These are phyloP conservation scores for Symbiodinium pilosum DNA, from an alignment of 73 alveolate species.

Conservation along the genomic window DNA sequence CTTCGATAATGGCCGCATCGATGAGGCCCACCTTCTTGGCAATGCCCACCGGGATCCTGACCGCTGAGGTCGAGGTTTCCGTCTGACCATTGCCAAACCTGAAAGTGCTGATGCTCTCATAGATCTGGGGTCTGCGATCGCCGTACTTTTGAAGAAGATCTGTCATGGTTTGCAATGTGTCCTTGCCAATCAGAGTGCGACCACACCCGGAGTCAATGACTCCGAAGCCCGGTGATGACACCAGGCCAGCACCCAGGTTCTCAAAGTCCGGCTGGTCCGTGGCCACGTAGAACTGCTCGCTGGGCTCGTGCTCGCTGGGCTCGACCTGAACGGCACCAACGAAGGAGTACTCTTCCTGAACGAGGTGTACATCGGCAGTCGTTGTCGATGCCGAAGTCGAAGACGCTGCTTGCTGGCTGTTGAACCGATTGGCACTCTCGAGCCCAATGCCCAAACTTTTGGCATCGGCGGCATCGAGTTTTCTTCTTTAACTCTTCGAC, in stretches of 20 bases:
- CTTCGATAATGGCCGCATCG: constrained; percentile 24
- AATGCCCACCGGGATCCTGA: neutral
- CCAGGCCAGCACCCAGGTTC: constrained; percentile 8
- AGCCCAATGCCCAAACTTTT: constrained; percentile 31
- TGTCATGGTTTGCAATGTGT: neutral
- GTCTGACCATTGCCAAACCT: constrained; percentile 29
- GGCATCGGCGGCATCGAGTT: constrained; percentile 26
- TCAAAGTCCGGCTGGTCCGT: neutral
- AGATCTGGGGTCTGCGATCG: neutral
- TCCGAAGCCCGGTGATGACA: constrained; percentile 32
- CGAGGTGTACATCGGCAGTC: neutral
- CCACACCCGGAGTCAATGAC: constrained; percentile 45
- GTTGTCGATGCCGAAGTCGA: neutral
- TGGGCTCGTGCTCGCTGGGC: neutral
- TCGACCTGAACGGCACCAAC: neutral
- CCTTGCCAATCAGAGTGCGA: neutral
- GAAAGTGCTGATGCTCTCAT: neutral
- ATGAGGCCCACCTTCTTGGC: neutral
- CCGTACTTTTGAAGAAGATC: neutral
- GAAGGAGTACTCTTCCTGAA: neutral
- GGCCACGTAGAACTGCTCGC: neutral
- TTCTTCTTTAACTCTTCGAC: constrained; percentile 25
- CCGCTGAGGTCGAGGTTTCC: neutral
- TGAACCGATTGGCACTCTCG: neutral
- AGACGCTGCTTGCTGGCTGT: neutral